Base-by-base conservation (phyloP, 306 rosid genomes). In the Lathyrus tuberosus region DNA sequence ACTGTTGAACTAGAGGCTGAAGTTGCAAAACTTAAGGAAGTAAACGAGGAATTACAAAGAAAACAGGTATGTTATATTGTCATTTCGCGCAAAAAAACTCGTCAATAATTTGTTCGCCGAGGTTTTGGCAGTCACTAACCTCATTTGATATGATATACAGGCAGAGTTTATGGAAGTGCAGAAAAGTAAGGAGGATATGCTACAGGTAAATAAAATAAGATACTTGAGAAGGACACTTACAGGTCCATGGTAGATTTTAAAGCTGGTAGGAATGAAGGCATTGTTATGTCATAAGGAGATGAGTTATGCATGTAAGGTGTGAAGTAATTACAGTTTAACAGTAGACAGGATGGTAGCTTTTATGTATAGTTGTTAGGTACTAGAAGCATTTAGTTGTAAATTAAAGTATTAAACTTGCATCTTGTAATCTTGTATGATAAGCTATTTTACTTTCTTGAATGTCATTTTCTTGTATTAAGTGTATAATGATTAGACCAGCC, bases 1-100 rank as follows among this genome's bases (percentile, higher is more conserved):
- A 94, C 99, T 43, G 67, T 83, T 65, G 99, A 94, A 76, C 86
- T 94, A 57, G 99, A 94, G 78, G 92, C 88, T 62, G 99, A 94
- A 84, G 76, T 94, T 64, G 84, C 80, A 35, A 86, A 86, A 78
- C 92, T 91, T 28, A 90, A 91, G 79, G 90, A 85, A 79, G 3
- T 78, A 76, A 94, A 90, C 79, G 62, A 75, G 74, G 99, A 94
- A 70, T 69, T 94, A 24, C 86, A 87, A 76, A 78, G 49, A 75
- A 91, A 87, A 72, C 96, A 90, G 96, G 98, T 86, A 77, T 41
- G 10, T 28, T 57, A 57, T 2, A 2, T 57, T 9, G 5, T 63
- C 64, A 33, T 41, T 73, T 9, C 10, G 18, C 51, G 0, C 48
- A 41, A 47, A 20, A 20, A 53, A 41, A 64, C 58, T 58, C 40